Evolutionary conservation across 441 rosid species (phyloP), one percentile per base, ranked within the genome.

Genomic region (Cnidoscolus chayamansa): DNA sequence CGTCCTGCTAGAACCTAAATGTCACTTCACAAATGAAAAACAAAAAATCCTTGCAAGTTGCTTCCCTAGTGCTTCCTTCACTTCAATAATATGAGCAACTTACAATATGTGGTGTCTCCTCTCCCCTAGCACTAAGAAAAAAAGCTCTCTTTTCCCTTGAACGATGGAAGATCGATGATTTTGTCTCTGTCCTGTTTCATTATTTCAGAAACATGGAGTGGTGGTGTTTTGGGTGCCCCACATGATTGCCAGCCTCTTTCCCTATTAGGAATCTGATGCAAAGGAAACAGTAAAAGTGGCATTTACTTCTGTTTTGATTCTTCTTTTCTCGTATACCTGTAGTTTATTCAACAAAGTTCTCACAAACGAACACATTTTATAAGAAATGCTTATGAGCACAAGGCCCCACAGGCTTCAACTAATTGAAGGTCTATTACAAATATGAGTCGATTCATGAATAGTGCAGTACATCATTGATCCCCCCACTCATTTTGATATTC

Each of bases 61-160:
- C 72, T 64, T 56, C 63, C 45, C 65, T 63, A 75, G 84, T 81
- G 82, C 83, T 80, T 63, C 76, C 35, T 19, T 65, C 65, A 65
- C 65, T 64, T 54, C 74, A 74, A 62, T 77, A 58, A 63, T 64
- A 77, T 64, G 10, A 37, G 56, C 71, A 69, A 70, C 12, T 60
- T 20, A 53, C 30, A 16, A 71, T 59, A 19, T 73, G 76, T 67
- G 77, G 81, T 78, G 72, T 73, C 74, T 78, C 54, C 65, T 58
- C 63, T 70, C 67, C 64, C 59, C 74, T 32, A 37, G 86, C 76
- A 82, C 77, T 57, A 69, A 19, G 13, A 4, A 48, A 78, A 40
- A 78, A 68, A 13, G 59, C 70, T 31, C 30, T 25, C 65, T 77
- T 71, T 58, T 66, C 73, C 69, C 75, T 68, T 65, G 11, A 78